Base-by-base conservation (phyloP, 805 yeast species). In the Scheffersomyces amazonensis region DNA sequence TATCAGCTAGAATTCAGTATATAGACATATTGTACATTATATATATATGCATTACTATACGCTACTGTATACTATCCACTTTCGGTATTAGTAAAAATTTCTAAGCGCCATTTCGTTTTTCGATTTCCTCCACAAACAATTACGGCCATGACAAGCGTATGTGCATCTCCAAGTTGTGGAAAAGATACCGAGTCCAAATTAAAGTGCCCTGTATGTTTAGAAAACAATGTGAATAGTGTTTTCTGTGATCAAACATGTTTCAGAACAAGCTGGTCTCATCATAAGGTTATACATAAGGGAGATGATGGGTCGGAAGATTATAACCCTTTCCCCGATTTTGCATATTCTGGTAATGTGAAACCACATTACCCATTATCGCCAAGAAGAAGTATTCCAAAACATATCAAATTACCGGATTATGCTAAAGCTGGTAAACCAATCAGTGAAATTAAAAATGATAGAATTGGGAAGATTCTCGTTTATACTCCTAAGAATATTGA, bases 151-250 rank as follows among this genome's bases (percentile, higher is more conserved):
- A 17, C 43, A 19, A 30, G 54, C 27, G 40, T 54, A 30, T 91
- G 97, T 63, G 69, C 86, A 9, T 85, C 96, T 16, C 78, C 85
- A 16, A 86, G 79, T 50, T 93, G 99, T 69, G 93, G 91, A 16
- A 89, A 88, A 52, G 75, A 72, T 25, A 89, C 96, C 11, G 69
- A 69, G 3, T 83, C 95, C 16, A 62, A 73, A 31, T 69, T 93
- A 47, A 89, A 89, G 58, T 93, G 99, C 60, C 99, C 99, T 0
- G 71, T 90, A 12, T 93, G 99, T 62, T 64, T 93, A 44, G 90
- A 93, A 56, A 73, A 73, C 43, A 87, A 80, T 12, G 50, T 76
- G 35, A 68, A 72, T 30, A 68, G 77, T 34, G 73, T 73, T 16
- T 93, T 91, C 64, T 93, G 99, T 66, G 75, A 81, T 54, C 96